Base-by-base conservation (phyloP, 805 yeast species). In the Grigorovia transvaalensis region DNA sequence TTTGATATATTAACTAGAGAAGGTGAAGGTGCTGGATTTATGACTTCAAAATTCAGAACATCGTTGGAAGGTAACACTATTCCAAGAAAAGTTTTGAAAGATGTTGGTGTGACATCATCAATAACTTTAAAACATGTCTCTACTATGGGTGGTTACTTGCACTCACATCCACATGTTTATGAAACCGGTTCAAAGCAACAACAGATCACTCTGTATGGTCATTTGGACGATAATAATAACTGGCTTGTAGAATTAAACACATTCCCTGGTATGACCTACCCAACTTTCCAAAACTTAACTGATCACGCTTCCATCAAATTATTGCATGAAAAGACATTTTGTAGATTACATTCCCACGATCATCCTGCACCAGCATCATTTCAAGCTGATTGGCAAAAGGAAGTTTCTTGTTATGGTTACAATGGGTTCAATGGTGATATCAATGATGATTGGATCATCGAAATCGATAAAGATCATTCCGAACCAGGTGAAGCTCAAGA, bases 181-280 rank as follows among this genome's bases (percentile, higher is more conserved):
- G 86, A 82, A 61, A 78, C 85, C 48, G 95, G 95, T 54, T 86
- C 95, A 8, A 78, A 84, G 62, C 95, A 86, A 69, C 95, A 86
- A 68, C 95, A 86, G 69, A 70, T 86, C 57, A 85, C 93, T 5
- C 72, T 85, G 56, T 86, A 86, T 63, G 90, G 90, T 47, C 91
- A 85, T 65, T 68, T 82, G 60, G 95, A 86, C 69, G 66, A 71
- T 44, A 86, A 86, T 71, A 86, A 86, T 69, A 74, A 78, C 55
- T 86, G 91, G 88, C 54, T 73, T 30, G 69, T 86, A 59, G 90
- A 84, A 70, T 74, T 84, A 44, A 82, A 80, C 67, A 81, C 83
- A 64, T 76, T 56, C 44, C 66, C 74, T 35, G 71, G 82, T 20
- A 77, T 71, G 35, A 78, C 79, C 19, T 78, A 82, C 49, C 70